Conservation (phyloP, 176 grass and related monocot species). For the Alloteropsis semialata region DNA sequence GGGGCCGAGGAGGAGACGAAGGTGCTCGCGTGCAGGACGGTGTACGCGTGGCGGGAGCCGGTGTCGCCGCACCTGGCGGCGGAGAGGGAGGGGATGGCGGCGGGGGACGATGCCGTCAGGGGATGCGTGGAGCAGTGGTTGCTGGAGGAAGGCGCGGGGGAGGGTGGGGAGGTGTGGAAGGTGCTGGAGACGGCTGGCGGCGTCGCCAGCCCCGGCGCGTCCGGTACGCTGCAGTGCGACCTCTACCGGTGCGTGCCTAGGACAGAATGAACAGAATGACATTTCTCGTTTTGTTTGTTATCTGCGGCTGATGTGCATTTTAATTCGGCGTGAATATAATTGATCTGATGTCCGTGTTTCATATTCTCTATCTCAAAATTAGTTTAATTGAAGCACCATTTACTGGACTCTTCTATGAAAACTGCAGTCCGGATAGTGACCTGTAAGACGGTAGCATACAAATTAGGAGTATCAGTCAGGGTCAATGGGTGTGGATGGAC, state of each 20-base stretch:
- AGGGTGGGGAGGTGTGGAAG: conserved; percentile 56
- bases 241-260: conserved; percentile 68
- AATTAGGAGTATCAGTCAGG: background rate
- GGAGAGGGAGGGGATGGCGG: conserved; percentile 77
- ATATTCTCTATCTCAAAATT: background rate
- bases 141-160: conserved; percentile 14
- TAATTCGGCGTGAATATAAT: background rate
- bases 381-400: background rate
- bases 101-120: conserved; percentile 56
- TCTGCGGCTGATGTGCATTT: too few relatives aligned
- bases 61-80: conserved; percentile 84
- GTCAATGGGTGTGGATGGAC: background rate
- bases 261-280: too few relatives aligned
- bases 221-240: conserved; percentile 82
- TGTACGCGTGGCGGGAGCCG: conserved; percentile 83
- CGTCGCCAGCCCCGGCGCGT: conserved; percentile 73
- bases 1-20: conserved; percentile 15
- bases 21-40: conserved; percentile 62
- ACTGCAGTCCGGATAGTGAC: background rate
- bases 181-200: conserved; percentile 89
- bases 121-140: conserved; percentile 53
- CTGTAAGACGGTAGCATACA: background rate
- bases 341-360: background rate
- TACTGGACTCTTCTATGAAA: background rate
- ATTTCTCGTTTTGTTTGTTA: too few relatives aligned